Percentiles rank a stretch among this genome's conserved stretches.
Evolutionary conservation across 1,284 basidiomycete genomes (phyloP).

Genomic region (Fomitopsis schrenkii): DNA sequence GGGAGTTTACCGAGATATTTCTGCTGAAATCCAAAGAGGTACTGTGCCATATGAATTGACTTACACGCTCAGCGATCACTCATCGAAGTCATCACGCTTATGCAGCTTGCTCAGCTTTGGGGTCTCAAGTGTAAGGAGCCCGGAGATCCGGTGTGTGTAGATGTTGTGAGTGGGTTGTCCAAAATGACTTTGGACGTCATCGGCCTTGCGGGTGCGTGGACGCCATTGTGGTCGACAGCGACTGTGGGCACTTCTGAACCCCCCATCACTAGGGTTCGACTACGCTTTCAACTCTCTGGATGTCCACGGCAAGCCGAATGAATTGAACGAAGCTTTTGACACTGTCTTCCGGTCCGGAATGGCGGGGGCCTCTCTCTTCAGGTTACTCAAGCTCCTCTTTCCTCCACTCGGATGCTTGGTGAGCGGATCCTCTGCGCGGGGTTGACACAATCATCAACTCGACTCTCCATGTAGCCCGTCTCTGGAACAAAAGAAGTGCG

Average conservation of each 20-base stretch:
- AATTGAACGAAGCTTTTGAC: constrained; percentile 38
- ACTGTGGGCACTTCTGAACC: background rate
- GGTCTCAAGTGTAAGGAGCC: constrained; percentile 5
- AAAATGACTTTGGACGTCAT: constrained; percentile 49
- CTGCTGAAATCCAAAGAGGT: constrained; percentile 49
- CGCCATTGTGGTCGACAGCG: no score
- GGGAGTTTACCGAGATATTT: constrained; percentile 53
- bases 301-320: constrained; percentile 27
- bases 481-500: constrained; percentile 16
- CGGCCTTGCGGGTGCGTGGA: constrained; percentile 37
- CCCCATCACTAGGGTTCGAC: constrained; percentile 37
- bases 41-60: background rate
- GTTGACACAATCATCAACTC: background rate
- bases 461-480: constrained; percentile 25
- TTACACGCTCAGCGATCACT: background rate
- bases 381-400: background rate
- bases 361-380: constrained; percentile 1
- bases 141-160: constrained; percentile 23
- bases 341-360: constrained; percentile 10
- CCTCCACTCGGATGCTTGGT: constrained; percentile 3
- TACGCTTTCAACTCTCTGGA: constrained; percentile 44
- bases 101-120: constrained; percentile 28
- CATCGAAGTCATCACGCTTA: no score
- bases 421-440: background rate
- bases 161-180: constrained; percentile 39